Evolutionary conservation across 2,329 filamentous ascomycete genomes (phyloP), one percentile per base, ranked within the genome.

Genomic region (Calonectria pteridis): DNA sequence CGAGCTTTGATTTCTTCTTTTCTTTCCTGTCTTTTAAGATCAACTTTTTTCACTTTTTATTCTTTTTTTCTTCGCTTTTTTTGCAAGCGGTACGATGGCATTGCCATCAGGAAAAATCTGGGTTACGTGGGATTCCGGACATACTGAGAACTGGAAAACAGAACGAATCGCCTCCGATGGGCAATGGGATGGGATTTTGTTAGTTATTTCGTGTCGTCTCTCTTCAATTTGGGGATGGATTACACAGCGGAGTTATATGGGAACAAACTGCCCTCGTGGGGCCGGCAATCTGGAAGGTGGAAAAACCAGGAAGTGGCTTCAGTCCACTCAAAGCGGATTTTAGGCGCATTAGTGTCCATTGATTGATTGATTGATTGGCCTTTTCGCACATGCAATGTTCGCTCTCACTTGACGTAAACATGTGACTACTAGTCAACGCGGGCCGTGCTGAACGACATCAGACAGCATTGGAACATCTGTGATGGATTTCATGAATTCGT

Each of bases 401-500:
- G n/a, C n/a, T 58, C 31, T 18, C 29, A 43, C 37, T 43, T 43
- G 18, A 43, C 37, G 6, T 46, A 6, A 16, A 14, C 55, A 40
- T 20, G 55, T 37, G 14, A 59, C 4, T 26, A 26, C 23, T 28
- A 40, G 28, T 59, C 18, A 59, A 40, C 20, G 31, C 23, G 14
- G 28, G 10, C 43, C 28, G 16, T 49, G 14, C 6, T 26, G 11
- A 33, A 66, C 43, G 29, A 49, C 11, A 40, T 14, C 18, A 26
- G 40, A 23, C 23, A 28, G n/a, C 26, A 49, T 26, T 65, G 43
- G 46, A 46, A 23, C 46, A 29, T 66, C 37, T 16, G 43, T 63
- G 58, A 65, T 62, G 23, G 66, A 35, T 59, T 69, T 69, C 71
- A 69, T 65, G 65, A 69, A 26, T 69, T 65, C 66, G 58, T 59